Evolutionary conservation across 2,329 filamentous ascomycete genomes (phyloP).

Genomic region (Penicillium thymicola): DNA sequence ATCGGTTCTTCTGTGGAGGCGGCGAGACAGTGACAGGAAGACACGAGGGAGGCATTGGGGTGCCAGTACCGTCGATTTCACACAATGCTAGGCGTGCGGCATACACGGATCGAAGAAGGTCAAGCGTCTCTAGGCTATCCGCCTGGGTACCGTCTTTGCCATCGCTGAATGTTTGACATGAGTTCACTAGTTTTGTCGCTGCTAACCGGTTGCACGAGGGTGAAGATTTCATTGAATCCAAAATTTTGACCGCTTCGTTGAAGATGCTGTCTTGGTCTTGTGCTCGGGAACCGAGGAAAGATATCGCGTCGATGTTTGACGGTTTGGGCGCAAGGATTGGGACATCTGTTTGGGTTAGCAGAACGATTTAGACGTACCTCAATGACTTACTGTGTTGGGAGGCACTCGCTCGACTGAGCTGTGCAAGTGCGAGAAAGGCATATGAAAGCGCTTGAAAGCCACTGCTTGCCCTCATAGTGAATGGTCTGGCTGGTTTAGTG

Average conservation of each 20-base stretch:
- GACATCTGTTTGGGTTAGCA: not conserved
- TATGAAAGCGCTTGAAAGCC: not conserved
- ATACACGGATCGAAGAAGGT: constrained; percentile 54
- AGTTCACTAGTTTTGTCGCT: constrained; percentile 50
- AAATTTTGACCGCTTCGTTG: constrained; percentile 41
- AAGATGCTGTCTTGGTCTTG: constrained; percentile 37
- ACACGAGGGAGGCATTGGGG: constrained; percentile 52
- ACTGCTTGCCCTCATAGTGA: not conserved
- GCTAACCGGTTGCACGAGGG: constrained; percentile 55
- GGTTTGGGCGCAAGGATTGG: not conserved
- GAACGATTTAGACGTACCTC: too few relatives aligned
- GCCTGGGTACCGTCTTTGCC: constrained; percentile 23
- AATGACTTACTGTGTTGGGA: not conserved
- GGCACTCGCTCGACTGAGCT: not conserved
- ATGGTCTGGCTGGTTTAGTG: not conserved
- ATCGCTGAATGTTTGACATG: constrained; percentile 51
- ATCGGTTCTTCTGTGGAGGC: constrained; percentile 28
- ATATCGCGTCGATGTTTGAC: constrained; percentile 25
- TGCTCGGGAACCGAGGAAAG: constrained; percentile 24
- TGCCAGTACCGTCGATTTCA: constrained; percentile 55
- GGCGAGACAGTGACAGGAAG: constrained; percentile 45
- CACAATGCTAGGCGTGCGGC: constrained; percentile 62
- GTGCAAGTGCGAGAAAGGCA: not conserved
- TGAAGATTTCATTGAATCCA: constrained; percentile 45
- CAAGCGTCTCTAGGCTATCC: constrained; percentile 35